Evolutionary conservation across 208 protist species (phyloP).

Genomic region (Leishmania mexicana): DNA sequence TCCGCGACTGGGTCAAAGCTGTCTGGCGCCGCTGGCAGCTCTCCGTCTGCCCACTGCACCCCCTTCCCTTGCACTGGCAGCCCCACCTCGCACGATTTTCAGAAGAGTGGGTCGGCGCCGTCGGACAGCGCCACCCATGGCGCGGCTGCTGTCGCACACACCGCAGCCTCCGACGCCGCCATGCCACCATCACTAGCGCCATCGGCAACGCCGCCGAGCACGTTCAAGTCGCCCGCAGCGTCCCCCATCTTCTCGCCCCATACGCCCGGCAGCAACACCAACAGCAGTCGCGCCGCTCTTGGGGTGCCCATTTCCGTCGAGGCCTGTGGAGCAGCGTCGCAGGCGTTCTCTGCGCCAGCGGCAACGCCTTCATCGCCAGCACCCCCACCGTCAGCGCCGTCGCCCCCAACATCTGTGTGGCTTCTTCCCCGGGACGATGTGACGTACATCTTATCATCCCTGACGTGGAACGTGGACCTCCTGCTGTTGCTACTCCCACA

Average conservation of each 20-base stretch:
- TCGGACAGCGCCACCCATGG: background rate
- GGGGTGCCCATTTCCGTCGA: background rate
- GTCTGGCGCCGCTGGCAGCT: background rate
- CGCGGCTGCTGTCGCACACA: background rate
- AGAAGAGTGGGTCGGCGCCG: background rate
- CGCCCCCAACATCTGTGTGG: constrained; percentile 6
- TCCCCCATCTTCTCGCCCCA: background rate
- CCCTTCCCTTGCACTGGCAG: background rate
- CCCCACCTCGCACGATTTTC: background rate
- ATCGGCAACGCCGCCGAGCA: background rate
- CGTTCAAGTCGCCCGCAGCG: background rate
- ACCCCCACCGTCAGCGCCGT: constrained; percentile 1
- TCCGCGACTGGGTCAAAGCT: background rate
- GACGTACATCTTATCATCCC: constrained; percentile 57
- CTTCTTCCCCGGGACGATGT: constrained; percentile 48
- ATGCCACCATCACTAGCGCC: background rate
- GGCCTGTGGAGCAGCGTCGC: background rate
- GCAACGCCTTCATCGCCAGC: background rate
- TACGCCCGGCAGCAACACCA: background rate
- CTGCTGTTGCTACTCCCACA: constrained; percentile 54
- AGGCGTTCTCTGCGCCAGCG: background rate
- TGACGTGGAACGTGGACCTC: constrained; percentile 75
- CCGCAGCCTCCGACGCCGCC: background rate
- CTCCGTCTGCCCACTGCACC: background rate
- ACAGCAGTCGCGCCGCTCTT: background rate